Base-by-base conservation (phyloP, 2,329 filamentous ascomycete species). In the Penicillium sp. region DNA sequence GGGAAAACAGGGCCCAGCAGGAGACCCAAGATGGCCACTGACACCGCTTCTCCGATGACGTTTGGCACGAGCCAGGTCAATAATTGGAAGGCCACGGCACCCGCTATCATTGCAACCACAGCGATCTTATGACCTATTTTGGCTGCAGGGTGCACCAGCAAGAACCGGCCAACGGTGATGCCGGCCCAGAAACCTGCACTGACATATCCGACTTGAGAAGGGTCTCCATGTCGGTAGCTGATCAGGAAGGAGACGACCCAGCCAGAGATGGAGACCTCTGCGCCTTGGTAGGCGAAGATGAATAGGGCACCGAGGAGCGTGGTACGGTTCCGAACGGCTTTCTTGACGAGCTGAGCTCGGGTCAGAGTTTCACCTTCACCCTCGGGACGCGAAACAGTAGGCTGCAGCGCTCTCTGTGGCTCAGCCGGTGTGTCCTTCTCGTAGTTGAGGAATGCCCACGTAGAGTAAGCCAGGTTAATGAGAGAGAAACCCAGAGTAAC, bases 201-300 rank as follows among this genome's bases (percentile, higher is more conserved):
- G 20, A 93, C 87, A 66, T 93, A 93, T 31, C 89, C 89, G 15
- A 93, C 87, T 3, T 78, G 76, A 0, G 79, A 75, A 6, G 87
- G 87, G 58, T 86, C 78, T 12, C 87, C 88, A 49, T 82, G 74
- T 32, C 88, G 83, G 54, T 83, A 80, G 43, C 80, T 79, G 68
- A 93, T 89, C 33, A 95, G 74, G 72, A 91, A 95, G 2, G 86
- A 89, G 54, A 92, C 89, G 42, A 92, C 85, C 89, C 89, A 95
- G 46, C 89, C 88, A 0, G 86, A 88, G 56, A 92, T 88, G 12
- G 84, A 84, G 13, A 95, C 88, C 69, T 95, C 89, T 31, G 87
- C 86, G 29, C 88, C 89, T 69, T 93, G 88, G 67, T 95, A 95
- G 24, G 84, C 82, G 66, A 95, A 93, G 67, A 93, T 87, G 74